Evolutionary conservation across 176 grass and related monocot species (phyloP).

Genomic region (Bromus sterilis): DNA sequence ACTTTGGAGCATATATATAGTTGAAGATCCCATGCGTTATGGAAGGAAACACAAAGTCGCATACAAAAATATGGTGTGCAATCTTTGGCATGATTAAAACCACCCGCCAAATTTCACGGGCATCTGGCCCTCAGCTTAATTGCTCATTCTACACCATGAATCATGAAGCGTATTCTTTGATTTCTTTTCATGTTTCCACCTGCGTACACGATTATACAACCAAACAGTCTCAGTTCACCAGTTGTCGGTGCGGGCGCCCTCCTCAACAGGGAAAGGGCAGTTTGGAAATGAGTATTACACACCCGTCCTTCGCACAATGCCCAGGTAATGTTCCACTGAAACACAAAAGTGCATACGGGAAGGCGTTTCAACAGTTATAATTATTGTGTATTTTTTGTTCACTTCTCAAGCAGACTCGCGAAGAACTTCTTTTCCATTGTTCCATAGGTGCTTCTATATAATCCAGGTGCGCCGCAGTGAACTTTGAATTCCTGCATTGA

Average conservation of each 20-base stretch:
- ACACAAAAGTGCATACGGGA: background rate
- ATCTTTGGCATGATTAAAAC: background rate
- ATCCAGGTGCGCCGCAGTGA: background rate
- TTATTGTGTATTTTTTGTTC: background rate
- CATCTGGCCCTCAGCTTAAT: background rate
- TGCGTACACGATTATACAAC: background rate
- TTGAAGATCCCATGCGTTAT: too few species aligned
- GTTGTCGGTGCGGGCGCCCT: background rate
- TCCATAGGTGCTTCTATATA: background rate
- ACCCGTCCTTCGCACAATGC: background rate
- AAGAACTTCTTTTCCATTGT: background rate
- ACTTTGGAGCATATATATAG: too few species aligned
- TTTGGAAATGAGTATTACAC: background rate
- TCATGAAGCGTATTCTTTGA: background rate
- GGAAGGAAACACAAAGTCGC: too few species aligned
- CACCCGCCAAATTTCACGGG: background rate
- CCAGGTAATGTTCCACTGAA: constrained; percentile 4
- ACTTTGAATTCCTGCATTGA: constrained; percentile 21
- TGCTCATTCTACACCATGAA: background rate
- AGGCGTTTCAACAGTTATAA: background rate
- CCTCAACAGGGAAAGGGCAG: background rate
- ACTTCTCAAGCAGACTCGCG: background rate
- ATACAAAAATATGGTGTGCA: background rate
- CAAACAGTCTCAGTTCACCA: constrained; percentile 5
- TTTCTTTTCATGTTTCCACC: background rate